Base-by-base conservation (phyloP, 192 early-diverging fungal genomes). In the Backusella circina region DNA sequence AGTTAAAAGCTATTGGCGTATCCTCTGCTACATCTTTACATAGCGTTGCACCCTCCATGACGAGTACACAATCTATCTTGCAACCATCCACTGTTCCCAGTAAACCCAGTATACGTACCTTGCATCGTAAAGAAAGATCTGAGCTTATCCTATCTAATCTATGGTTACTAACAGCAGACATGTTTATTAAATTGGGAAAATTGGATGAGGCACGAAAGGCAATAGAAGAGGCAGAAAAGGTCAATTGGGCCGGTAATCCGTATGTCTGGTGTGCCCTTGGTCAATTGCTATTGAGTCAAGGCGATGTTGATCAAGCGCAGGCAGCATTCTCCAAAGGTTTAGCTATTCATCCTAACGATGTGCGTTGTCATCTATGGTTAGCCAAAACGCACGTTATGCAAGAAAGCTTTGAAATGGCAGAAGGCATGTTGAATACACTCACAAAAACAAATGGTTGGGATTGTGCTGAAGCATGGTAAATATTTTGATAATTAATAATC, bases 381-480 rank as follows among this genome's bases (percentile, higher is more conserved):
- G 88, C 83, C 1, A 80, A 81, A 32, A 79, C 73, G 1, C 85
- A 88, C 50, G 35, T 88, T 21, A 75, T 84, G 9, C 78, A 79
- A n/a, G 79, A 80, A 8, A 75, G 79, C 3, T 28, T 81, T 21
- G 86, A 86, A 66, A 82, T 88, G 65, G 90, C 88, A 2, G 85
- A 88, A 69, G 86, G 85, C 5, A 47, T 89, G 0, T 75, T 91
- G 38, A 85, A 88, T 21, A 72, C 75, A 2, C 72, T 85, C 4
- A 88, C 85, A 12, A 84, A 84, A 38, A 75, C 85, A 15, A 79
- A 78, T 74, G 90, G 90, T 9, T 91, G 90, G 90, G 86, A 88
- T 50, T 82, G 77, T 72, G 86, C 90, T 26, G 90, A 91, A 79
- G 88, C 88, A 16, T 91, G 90, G 90, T 82, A 77, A 69, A 39